Evolutionary conservation across 768 basidiomycete genomes (phyloP).

Genomic region (Psilocybe cyanescens): DNA sequence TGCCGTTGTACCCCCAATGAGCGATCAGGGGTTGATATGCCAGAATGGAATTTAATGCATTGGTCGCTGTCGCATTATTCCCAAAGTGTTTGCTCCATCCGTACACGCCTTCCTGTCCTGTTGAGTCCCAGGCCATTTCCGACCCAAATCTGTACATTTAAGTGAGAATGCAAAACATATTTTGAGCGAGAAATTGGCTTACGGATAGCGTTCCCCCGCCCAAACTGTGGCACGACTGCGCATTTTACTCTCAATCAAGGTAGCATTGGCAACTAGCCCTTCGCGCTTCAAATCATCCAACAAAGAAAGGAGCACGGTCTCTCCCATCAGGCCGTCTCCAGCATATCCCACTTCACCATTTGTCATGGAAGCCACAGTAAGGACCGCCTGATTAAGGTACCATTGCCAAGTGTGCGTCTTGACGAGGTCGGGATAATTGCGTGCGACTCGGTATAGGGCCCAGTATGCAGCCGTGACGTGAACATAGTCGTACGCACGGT

Average conservation of each 20-base stretch:
- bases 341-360: slow-evolving; percentile 47
- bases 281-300: slow-evolving; percentile 56
- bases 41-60: slow-evolving; percentile 57
- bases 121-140: slow-evolving; percentile 63
- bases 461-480: slow-evolving; percentile 56
- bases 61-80: slow-evolving; percentile 50
- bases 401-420: slow-evolving; percentile 54
- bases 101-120: slow-evolving; percentile 62
- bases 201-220: slow-evolving; percentile 57
- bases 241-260: slow-evolving; percentile 51
- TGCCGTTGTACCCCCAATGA: slow-evolving; percentile 68
- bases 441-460: slow-evolving; percentile 59
- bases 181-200: slow-evolving; percentile 19
- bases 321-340: slow-evolving; percentile 57
- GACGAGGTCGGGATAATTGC: slow-evolving; percentile 57
- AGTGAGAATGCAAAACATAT: background rate
- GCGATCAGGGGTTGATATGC: slow-evolving; percentile 60
- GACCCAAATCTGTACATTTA: slow-evolving; percentile 49
- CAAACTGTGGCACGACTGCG: slow-evolving; percentile 43
- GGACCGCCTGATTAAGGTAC: slow-evolving; percentile 59
- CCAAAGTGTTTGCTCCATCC: slow-evolving; percentile 59
- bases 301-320: slow-evolving; percentile 52
- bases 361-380: slow-evolving; percentile 51
- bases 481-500: slow-evolving; percentile 58
- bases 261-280: slow-evolving; percentile 51